Conservation (phyloP, 257 asterid genomes). For the Solanum peruvianum region DNA sequence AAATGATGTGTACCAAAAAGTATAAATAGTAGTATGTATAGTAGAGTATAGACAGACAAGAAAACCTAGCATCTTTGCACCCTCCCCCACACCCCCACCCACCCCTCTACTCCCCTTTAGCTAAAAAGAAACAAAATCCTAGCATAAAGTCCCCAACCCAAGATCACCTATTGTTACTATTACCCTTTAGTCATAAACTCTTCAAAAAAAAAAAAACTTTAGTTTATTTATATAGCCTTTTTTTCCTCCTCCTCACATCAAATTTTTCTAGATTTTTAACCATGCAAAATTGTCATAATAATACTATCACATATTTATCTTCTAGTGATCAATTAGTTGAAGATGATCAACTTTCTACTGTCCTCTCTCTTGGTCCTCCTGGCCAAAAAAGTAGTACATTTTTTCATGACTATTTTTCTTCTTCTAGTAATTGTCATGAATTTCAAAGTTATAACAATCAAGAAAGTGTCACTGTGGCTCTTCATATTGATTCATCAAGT, state of each 20-base stretch:
- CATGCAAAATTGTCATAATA: slow-evolving; percentile 36
- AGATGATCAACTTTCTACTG: slow-evolving; percentile 33
- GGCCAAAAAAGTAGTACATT: slow-evolving; percentile 25
- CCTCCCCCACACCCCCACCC: not conserved
- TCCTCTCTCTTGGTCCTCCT: slow-evolving; percentile 75
- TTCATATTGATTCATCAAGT: slow-evolving; percentile 37
- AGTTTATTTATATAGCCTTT: not conserved
- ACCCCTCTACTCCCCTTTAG: not conserved
- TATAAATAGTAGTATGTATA: not conserved
- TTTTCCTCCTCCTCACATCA: not conserved
- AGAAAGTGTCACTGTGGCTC: slow-evolving; percentile 53
- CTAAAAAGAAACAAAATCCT: not conserved
- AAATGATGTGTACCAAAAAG: not conserved
- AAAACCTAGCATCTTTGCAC: not conserved
- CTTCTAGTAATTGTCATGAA: not conserved
- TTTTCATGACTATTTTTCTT: slow-evolving; percentile 13
- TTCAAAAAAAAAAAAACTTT: not conserved
- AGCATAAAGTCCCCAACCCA: slow-evolving; percentile 1
- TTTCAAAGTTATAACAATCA: not conserved
- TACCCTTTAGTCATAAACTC: slow-evolving; percentile 5
- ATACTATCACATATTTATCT: slow-evolving; percentile 25
- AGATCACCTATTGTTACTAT: not conserved
- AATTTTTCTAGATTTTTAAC: not conserved
- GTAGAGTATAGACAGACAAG: not conserved
- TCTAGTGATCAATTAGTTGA: slow-evolving; percentile 18